These are phyloP conservation scores for Apium graveolens DNA, from an alignment of 129 eudicot species.

Conservation along the genomic window DNA sequence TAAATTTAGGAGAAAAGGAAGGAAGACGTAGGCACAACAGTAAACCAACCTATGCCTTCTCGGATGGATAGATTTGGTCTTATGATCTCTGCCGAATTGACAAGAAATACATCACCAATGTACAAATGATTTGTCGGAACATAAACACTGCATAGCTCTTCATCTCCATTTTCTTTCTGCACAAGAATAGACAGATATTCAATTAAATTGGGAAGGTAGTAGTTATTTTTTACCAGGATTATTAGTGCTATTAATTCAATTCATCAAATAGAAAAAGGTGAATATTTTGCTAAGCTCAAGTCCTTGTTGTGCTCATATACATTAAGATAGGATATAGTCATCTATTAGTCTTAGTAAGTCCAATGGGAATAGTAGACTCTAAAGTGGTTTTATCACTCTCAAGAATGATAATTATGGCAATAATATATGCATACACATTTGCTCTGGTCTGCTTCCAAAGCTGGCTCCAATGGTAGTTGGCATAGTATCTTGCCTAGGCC, in stretches of 20 bases:
- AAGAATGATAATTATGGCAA: neutral
- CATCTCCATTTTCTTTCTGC: slow-evolving; percentile 88
- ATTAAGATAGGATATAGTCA: neutral
- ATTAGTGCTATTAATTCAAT: neutral
- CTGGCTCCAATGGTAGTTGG: no score
- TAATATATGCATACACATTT: neutral
- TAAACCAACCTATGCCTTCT: slow-evolving; percentile 79
- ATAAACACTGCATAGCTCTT: slow-evolving; percentile 76
- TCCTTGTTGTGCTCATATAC: neutral
- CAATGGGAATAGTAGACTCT: neutral
- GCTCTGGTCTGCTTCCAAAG: neutral
- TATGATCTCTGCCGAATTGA: slow-evolving; percentile 76
- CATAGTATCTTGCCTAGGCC: no score
- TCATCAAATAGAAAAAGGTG: neutral
- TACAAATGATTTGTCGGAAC: slow-evolving; percentile 95
- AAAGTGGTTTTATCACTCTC: neutral
- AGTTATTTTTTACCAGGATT: neutral
- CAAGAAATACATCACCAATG: slow-evolving; percentile 84
- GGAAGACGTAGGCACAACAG: neutral
- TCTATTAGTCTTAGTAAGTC: neutral
- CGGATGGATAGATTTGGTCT: slow-evolving; percentile 83
- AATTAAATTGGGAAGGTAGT: neutral
- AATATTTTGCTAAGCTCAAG: neutral
- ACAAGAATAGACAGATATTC: slow-evolving; percentile 1
- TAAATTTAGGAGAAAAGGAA: neutral